Conservation (phyloP, 2,329 filamentous ascomycete species). For the Aspergillus sp. region DNA sequence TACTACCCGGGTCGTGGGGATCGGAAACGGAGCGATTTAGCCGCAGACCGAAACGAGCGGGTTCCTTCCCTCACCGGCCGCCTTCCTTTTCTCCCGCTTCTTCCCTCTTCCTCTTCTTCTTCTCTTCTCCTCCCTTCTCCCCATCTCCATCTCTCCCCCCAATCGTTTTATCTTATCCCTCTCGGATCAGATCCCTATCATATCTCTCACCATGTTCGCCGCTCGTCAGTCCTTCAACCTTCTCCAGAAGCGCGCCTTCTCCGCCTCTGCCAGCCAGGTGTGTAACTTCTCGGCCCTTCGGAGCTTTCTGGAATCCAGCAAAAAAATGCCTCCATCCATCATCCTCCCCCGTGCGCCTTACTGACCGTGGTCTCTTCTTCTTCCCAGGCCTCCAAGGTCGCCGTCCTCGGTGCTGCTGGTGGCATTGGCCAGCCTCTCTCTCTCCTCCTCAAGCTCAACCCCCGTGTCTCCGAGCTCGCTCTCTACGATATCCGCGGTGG, state of each 20-base stretch:
- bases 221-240: constrained; percentile 55
- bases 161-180: constrained; percentile 12
- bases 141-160: constrained; percentile 6
- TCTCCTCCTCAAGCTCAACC: constrained; percentile 98
- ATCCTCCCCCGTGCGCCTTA: background rate
- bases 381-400: constrained; percentile 86
- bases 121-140: constrained; percentile 11
- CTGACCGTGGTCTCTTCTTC: constrained; percentile 15
- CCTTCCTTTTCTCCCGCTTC: constrained; percentile 18
- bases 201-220: constrained; percentile 67
- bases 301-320: background rate
- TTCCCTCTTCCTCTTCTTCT: constrained; percentile 6
- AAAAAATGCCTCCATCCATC: background rate
- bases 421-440: constrained; percentile 98
- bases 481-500: constrained; percentile 97
- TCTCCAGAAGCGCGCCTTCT: constrained; percentile 77
- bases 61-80: constrained; percentile 21
- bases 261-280: constrained; percentile 75
- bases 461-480: constrained; percentile 85
- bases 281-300: constrained; percentile 31
- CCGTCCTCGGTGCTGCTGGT: constrained; percentile 93
- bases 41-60: constrained; percentile 10
- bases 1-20: constrained; percentile 10
- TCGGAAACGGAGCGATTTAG: constrained; percentile 24
- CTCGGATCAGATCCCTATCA: constrained; percentile 2